phyloP scores from a whole-genome alignment of 2,329 filamentous ascomycete species.

The Trichoderma aggressivum region DNA sequence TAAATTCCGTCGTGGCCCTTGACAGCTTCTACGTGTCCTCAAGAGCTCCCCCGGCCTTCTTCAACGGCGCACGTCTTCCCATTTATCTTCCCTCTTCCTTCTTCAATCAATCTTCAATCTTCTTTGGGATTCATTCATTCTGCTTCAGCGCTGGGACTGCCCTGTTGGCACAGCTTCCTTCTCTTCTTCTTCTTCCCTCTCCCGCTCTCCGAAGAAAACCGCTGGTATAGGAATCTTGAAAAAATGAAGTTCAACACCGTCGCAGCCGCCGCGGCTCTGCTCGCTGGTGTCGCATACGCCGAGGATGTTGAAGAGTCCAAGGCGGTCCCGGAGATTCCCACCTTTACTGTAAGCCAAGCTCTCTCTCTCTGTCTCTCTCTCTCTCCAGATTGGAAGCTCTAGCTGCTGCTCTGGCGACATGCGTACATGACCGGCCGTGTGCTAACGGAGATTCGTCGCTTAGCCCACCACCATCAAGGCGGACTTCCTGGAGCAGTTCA shows the following conservation, averaged over 20 bases:
- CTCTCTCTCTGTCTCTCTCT: neutral
- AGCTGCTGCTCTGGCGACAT: neutral
- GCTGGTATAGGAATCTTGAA: conserved; percentile 35
- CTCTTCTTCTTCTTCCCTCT: neutral
- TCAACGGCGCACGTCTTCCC: conserved; percentile 11
- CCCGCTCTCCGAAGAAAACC: neutral
- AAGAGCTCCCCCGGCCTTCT: conserved; percentile 26
- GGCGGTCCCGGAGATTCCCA: conserved; percentile 64
- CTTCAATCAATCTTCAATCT: conserved; percentile 28
- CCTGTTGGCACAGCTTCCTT: conserved; percentile 18
- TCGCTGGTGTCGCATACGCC: conserved; percentile 66
- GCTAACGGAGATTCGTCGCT: conserved; percentile 25
- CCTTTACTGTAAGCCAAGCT: conserved; percentile 72
- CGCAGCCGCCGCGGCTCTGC: conserved; percentile 68
- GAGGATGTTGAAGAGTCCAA: conserved; percentile 64
- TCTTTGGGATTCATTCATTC: conserved; percentile 26
- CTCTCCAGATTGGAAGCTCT: neutral
- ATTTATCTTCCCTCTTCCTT: conserved; percentile 19
- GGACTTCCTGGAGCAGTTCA: conserved; percentile 98
- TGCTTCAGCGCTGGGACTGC: conserved; percentile 30
- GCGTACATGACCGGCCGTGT: neutral
- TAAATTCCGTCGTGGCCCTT: conserved; percentile 17
- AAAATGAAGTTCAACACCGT: conserved; percentile 85
- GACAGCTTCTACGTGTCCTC: conserved; percentile 36
- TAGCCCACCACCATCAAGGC: conserved; percentile 87